Evolutionary conservation across 2,329 filamentous ascomycete species (phyloP).

Genomic region (Huntiella moniliformis): DNA sequence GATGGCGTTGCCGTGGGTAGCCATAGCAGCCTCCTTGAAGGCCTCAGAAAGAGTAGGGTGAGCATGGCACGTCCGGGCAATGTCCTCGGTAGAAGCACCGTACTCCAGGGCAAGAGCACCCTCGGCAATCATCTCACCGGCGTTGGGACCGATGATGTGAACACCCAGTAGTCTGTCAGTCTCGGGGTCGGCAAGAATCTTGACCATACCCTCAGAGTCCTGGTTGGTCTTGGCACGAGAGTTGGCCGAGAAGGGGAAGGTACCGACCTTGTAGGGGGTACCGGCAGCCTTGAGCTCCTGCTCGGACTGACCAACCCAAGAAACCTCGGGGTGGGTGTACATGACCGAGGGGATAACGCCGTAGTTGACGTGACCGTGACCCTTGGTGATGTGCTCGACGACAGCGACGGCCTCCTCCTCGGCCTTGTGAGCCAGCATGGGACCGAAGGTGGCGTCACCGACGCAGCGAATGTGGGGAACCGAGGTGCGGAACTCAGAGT

Average conservation of each 20-base stretch:
- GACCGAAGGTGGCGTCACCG: constrained; percentile 89
- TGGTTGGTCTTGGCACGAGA: constrained; percentile 97
- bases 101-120: constrained; percentile 91
- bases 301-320: constrained; percentile 97
- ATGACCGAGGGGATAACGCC: constrained; percentile 93
- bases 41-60: constrained; percentile 92
- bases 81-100: constrained; percentile 85
- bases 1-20: constrained; percentile 85
- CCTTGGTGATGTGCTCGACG: constrained; percentile 95
- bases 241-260: constrained; percentile 96
- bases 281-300: constrained; percentile 81
- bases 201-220: constrained; percentile 88
- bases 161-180: constrained; percentile 89
- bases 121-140: constrained; percentile 98
- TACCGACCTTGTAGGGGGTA: constrained; percentile 81
- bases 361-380: constrained; percentile 97
- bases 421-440: constrained; percentile 98
- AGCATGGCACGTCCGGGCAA: constrained; percentile 85
- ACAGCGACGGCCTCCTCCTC: constrained; percentile 94
- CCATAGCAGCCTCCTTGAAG: constrained; percentile 99
- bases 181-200: constrained; percentile 91
- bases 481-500: constrained; percentile 98
- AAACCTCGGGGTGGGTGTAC: constrained; percentile 98
- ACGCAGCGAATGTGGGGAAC: constrained; percentile 91
- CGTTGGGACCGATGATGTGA: constrained; percentile 90